Evolutionary conservation across 2,329 filamentous ascomycete genomes (phyloP).

Genomic region (Arthrobotrys sphaeroides): DNA sequence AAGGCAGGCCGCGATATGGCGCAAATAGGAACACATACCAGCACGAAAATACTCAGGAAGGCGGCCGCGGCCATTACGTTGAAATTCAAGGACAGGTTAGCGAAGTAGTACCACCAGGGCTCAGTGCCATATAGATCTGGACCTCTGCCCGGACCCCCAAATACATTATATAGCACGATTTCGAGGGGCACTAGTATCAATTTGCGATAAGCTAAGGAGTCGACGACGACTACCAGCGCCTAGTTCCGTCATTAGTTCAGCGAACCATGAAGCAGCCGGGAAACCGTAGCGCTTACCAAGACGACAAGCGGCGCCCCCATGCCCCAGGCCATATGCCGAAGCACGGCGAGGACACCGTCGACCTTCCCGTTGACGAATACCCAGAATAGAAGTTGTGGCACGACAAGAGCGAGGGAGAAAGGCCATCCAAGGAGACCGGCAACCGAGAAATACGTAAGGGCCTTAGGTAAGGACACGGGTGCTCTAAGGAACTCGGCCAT

Average conservation of each 20-base stretch:
- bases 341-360: not conserved
- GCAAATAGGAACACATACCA: slow-evolving; percentile 13
- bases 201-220: slow-evolving; percentile 71
- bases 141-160: slow-evolving; percentile 78
- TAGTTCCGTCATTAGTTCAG: not conserved
- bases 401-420: slow-evolving; percentile 82
- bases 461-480: slow-evolving; percentile 62
- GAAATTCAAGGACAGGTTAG: slow-evolving; percentile 92
- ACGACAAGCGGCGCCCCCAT: slow-evolving; percentile 67
- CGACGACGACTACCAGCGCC: slow-evolving; percentile 46
- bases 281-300: slow-evolving; percentile 67
- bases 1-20: not conserved
- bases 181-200: slow-evolving; percentile 83
- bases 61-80: slow-evolving; percentile 92
- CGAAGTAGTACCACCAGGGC: slow-evolving; percentile 95
- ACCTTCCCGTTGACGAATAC: not conserved
- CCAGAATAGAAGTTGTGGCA: slow-evolving; percentile 65
- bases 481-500: slow-evolving; percentile 78
- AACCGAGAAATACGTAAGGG: slow-evolving; percentile 88
- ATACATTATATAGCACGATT: slow-evolving; percentile 95
- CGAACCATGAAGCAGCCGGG: not conserved
- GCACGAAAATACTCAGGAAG: slow-evolving; percentile 72
- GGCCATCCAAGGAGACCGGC: slow-evolving; percentile 92
- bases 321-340: not conserved
- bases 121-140: slow-evolving; percentile 95